Evolutionary conservation across 345 rosid species (phyloP).

Genomic region (Turritis glabra): DNA sequence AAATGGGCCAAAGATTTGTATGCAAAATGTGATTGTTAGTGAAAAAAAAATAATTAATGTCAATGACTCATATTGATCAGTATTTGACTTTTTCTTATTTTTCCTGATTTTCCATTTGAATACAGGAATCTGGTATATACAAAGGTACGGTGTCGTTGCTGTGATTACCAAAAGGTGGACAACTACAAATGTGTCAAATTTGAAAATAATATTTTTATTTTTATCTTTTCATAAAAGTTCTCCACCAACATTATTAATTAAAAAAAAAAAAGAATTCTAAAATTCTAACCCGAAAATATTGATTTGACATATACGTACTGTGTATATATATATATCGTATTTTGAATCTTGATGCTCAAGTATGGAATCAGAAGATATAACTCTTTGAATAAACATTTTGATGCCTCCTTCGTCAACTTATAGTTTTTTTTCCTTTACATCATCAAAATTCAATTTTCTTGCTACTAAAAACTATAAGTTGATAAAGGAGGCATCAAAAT

Average conservation of each 20-base stretch:
- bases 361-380: no score
- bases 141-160: slow-evolving; percentile 3
- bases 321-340: no score
- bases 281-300: no score
- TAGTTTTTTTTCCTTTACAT: no score
- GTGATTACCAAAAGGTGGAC: neutral
- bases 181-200: neutral
- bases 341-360: no score
- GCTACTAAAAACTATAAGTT: neutral
- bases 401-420: no score
- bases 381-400: no score
- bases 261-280: neutral
- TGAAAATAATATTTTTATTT: no score
- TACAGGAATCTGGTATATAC: neutral
- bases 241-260: neutral
- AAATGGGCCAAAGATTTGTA: neutral
- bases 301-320: no score
- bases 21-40: neutral
- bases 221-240: neutral
- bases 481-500: neutral
- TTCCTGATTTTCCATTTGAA: neutral
- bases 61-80: neutral
- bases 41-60: neutral
- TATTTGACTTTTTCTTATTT: neutral
- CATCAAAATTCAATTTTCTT: no score